phyloP scores from a whole-genome alignment of 768 basidiomycete genomes.

The Tulasnella sp. region DNA sequence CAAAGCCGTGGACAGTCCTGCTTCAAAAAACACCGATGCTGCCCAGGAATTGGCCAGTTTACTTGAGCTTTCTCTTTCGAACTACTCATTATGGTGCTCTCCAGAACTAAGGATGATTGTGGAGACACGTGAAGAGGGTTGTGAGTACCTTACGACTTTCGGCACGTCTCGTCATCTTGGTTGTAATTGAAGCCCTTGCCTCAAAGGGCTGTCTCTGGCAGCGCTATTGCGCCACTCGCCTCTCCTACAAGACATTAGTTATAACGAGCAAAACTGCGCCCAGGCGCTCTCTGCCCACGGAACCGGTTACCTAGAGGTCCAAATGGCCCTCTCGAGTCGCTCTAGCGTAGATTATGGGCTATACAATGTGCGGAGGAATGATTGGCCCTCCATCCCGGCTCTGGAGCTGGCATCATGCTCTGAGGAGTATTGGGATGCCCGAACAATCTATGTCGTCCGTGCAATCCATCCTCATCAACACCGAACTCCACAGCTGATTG shows the following conservation, averaged over 20 bases:
- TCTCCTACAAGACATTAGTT: conserved; percentile 18
- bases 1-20: background rate
- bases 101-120: conserved; percentile 42
- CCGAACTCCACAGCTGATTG: conserved; percentile 6
- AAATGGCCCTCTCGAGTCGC: conserved; percentile 31
- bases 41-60: conserved; percentile 38
- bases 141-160: conserved; percentile 32
- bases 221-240: conserved; percentile 39
- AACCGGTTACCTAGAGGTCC: conserved; percentile 42
- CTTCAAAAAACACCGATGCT: background rate
- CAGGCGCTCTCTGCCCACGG: conserved; percentile 49
- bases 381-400: conserved; percentile 29
- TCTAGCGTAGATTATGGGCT: conserved; percentile 39
- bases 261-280: conserved; percentile 40
- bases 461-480: background rate
- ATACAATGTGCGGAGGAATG: conserved; percentile 55
- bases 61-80: conserved; percentile 52
- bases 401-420: conserved; percentile 27
- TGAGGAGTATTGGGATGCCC: conserved; percentile 45
- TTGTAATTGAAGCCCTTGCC: background rate
- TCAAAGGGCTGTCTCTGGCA: conserved; percentile 50
- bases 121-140: conserved; percentile 38
- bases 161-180: background rate
- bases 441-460: conserved; percentile 60
- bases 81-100: conserved; percentile 58